Evolutionary conservation across 2,329 filamentous ascomycete species (phyloP), one percentile per base, ranked within the genome.

Genomic region (Pseudopithomyces maydicus): DNA sequence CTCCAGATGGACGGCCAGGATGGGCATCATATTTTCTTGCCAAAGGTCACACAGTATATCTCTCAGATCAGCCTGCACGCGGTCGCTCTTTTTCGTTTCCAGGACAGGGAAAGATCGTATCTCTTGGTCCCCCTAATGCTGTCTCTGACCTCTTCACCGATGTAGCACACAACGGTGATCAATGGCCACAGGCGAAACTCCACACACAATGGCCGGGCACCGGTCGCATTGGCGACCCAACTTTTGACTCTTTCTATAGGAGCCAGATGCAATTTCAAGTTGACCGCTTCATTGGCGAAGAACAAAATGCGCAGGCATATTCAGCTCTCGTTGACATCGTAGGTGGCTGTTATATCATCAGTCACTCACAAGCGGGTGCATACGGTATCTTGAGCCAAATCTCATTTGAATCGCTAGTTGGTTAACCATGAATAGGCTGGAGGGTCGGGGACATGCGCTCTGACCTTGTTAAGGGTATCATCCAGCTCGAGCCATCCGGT

Each of bases 191-290:
- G 63, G 67, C 79, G 14, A 63, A 68, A 7, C 59, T 77, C 3
- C 79, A 81, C 64, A 80, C 76, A 2, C 77, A 81, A 67, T 81
- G 76, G 77, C 73, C 74, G 0, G 74, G 74, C 8, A 68, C 65
- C 10, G 76, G 74, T 1, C 48, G 54, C 10, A 56, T 61, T 63
- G 80, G 80, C 2, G 82, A 86, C 58, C 62, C 75, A 0, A 67
- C 73, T 19, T 86, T 87, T 61, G 78, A 82, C 57, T 72, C 70
- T 1, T 84, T 84, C 64, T 81, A 78, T 62, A 73, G 78, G 7
- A 76, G 77, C 0, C 73, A 82, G 23, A 71, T 78, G 1, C 76
- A 79, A 1, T 69, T 77, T n/a, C 66, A 72, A 19, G 60, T 56
- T 17, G 69, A 76, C 54, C 52, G 62, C 12, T 50, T 58, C 2